phyloP scores from a whole-genome alignment of 495 filamentous ascomycete species.

The Penicillium macrosclerotiorum region DNA sequence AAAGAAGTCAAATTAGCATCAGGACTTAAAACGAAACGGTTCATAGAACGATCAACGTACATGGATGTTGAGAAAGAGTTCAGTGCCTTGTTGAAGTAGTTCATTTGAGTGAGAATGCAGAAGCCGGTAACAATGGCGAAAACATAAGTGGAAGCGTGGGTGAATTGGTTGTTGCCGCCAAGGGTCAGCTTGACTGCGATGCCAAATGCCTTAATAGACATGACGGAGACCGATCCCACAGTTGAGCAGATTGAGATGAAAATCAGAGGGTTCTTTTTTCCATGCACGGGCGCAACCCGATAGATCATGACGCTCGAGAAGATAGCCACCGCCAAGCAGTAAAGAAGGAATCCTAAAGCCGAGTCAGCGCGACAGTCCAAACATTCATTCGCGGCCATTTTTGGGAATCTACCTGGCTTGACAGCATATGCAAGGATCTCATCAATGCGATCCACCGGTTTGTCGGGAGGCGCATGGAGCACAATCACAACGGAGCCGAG shows the following conservation, averaged over 20 bases:
- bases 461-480: slow-evolving; percentile 91
- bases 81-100: slow-evolving; percentile 98
- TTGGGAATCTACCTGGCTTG: slow-evolving; percentile 66
- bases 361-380: not conserved
- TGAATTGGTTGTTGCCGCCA: slow-evolving; percentile 88
- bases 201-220: slow-evolving; percentile 97
- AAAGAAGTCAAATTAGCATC: slow-evolving; percentile 26
- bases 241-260: slow-evolving; percentile 97
- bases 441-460: slow-evolving; percentile 82
- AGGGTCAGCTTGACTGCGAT: slow-evolving; percentile 95
- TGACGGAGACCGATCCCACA: slow-evolving; percentile 94
- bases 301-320: slow-evolving; percentile 97
- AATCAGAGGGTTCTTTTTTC: slow-evolving; percentile 91
- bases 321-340: slow-evolving; percentile 69
- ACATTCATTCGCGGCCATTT: not conserved
- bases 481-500: slow-evolving; percentile 97
- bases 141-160: slow-evolving; percentile 90
- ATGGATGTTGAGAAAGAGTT: slow-evolving; percentile 96
- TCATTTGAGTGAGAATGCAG: slow-evolving; percentile 98
- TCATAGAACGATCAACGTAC: slow-evolving; percentile 50
- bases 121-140: slow-evolving; percentile 89
- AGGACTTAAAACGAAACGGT: not conserved
- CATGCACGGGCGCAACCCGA: slow-evolving; percentile 80
- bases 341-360: slow-evolving; percentile 82
- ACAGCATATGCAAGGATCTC: slow-evolving; percentile 86